Evolutionary conservation across 2,329 filamentous ascomycete genomes (phyloP).

Genomic region (Rhynchosporium secalis): DNA sequence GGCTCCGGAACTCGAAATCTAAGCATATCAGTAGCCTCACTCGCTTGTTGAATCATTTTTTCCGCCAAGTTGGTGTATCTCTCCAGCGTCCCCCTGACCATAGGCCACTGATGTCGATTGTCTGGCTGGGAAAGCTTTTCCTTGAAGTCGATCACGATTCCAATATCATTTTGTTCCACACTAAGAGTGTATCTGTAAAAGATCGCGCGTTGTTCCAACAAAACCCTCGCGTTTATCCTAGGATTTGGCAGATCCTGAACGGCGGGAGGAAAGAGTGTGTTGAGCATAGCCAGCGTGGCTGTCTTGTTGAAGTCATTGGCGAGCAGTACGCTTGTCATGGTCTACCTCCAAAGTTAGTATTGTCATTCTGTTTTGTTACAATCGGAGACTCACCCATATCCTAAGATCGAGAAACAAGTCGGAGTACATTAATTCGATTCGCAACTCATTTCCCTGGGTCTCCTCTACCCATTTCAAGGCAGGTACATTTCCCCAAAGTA

Average conservation of each 20-base stretch:
- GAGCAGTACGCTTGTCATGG: slow-evolving; percentile 22
- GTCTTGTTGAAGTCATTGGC: slow-evolving; percentile 23
- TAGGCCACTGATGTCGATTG: slow-evolving; percentile 29
- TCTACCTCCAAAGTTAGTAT: slow-evolving; percentile 16
- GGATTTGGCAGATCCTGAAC: slow-evolving; percentile 31
- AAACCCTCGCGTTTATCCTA: slow-evolving; percentile 21
- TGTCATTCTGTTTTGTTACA: neutral
- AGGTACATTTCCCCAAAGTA: slow-evolving; percentile 25
- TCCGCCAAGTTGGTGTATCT: slow-evolving; percentile 30
- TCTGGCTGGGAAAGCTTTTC: slow-evolving; percentile 13
- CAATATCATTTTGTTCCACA: slow-evolving; percentile 23
- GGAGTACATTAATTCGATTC: slow-evolving; percentile 30
- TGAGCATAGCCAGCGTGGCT: slow-evolving; percentile 34
- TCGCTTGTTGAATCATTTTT: slow-evolving; percentile 34
- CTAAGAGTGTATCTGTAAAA: slow-evolving; percentile 32
- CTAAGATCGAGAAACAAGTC: slow-evolving; percentile 32
- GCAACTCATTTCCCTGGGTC: slow-evolving; percentile 29
- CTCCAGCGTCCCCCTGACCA: slow-evolving; percentile 23
- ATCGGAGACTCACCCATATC: slow-evolving; percentile 34
- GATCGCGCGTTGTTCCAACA: slow-evolving; percentile 30
- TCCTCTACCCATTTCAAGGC: slow-evolving; percentile 32
- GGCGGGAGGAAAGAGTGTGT: slow-evolving; percentile 37
- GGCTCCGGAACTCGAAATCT: neutral
- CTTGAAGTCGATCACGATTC: slow-evolving; percentile 26
- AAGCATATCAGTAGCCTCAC: slow-evolving; percentile 22